phyloP scores from a whole-genome alignment of 78 protist species.

The Dictyostelium capitatum region DNA sequence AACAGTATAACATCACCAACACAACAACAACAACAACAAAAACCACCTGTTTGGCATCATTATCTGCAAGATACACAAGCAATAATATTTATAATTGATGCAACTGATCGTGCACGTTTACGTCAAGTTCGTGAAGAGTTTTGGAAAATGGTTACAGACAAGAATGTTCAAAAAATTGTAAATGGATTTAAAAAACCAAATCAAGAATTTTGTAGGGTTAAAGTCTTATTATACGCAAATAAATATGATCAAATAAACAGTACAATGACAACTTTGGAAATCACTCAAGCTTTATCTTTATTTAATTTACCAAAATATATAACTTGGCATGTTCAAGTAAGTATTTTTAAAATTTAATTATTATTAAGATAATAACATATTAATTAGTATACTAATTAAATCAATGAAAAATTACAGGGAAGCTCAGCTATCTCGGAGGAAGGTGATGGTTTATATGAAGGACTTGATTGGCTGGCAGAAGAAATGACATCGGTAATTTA shows the following conservation, averaged over 20 bases:
- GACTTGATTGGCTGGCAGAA: conserved; percentile 86
- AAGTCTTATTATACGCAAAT: conserved; percentile 59
- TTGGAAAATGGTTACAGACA: conserved; percentile 86
- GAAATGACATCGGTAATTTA: too few relatives aligned
- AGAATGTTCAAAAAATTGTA: conserved; percentile 62
- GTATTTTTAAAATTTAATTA: background rate
- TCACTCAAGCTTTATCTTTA: conserved; percentile 56
- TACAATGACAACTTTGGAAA: conserved; percentile 55
- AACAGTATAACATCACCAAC: background rate
- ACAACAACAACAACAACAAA: conserved; percentile 15
- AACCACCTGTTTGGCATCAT: conserved; percentile 80
- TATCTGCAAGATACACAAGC: conserved; percentile 84
- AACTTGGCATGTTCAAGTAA: conserved; percentile 74
- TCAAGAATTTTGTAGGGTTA: background rate
- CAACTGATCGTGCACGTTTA: conserved; percentile 88
- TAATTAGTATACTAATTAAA: background rate
- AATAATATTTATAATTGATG: conserved; percentile 95
- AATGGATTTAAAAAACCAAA: conserved; percentile 30
- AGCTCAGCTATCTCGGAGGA: conserved; percentile 77
- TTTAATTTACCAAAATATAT: conserved; percentile 74
- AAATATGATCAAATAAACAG: conserved; percentile 9
- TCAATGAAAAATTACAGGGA: too few relatives aligned
- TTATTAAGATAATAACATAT: too few relatives aligned
- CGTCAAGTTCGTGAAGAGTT: conserved; percentile 86
- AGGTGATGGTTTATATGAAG: conserved; percentile 89